Conservation (phyloP, 2,329 filamentous ascomycete species). For the Sordariomycetes sp. region DNA sequence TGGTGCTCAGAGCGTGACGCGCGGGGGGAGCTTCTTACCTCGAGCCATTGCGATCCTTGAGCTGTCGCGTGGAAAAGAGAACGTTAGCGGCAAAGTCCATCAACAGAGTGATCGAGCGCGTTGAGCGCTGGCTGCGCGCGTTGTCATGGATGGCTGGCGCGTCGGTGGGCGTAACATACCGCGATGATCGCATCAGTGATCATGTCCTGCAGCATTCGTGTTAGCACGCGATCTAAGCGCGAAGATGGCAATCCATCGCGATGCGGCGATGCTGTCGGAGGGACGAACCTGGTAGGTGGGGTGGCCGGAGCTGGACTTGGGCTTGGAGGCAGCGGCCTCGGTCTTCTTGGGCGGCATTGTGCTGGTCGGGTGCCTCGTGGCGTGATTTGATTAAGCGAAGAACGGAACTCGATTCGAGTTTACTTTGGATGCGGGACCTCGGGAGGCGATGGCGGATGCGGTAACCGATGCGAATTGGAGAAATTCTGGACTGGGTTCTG, state of each 20-base stretch:
- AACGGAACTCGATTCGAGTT: neutral
- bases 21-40: neutral
- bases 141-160: constrained; percentile 13
- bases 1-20: neutral
- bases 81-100: constrained; percentile 19
- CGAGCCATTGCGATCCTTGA: constrained; percentile 50
- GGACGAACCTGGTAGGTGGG: constrained; percentile 45
- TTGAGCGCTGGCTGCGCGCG: constrained; percentile 20
- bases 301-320: constrained; percentile 30
- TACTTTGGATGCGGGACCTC: neutral
- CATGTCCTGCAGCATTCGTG: constrained; percentile 34
- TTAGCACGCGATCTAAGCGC: neutral
- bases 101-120: constrained; percentile 6
- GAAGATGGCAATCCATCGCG: constrained; percentile 7
- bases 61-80: constrained; percentile 22
- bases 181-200: constrained; percentile 48
- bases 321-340: constrained; percentile 26
- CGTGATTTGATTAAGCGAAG: constrained; percentile 1
- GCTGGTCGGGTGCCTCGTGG: constrained; percentile 9
- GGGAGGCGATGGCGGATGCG: too few species aligned
- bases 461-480: too few species aligned
- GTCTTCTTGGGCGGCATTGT: constrained; percentile 50
- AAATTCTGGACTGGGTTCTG: too few species aligned
- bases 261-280: constrained; percentile 7
- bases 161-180: constrained; percentile 28